A percentile compares a stretch with the other conserved stretches of the same genome.
These are phyloP conservation scores for Hypoxylon sp. DNA, from an alignment of 2,329 filamentous ascomycete species.

Conservation along the genomic window DNA sequence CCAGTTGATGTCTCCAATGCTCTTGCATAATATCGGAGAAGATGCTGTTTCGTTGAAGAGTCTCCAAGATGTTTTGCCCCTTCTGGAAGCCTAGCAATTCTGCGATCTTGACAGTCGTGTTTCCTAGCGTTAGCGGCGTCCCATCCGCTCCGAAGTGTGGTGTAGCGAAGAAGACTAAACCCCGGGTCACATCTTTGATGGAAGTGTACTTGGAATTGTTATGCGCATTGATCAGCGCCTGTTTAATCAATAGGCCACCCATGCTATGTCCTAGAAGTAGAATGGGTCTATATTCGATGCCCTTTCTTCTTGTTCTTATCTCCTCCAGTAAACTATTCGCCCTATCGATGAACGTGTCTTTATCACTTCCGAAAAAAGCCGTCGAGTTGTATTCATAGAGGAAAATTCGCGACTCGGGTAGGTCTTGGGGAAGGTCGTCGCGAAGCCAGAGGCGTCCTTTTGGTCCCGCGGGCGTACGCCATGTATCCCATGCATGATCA, in stretches of 20 bases:
- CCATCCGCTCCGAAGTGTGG: conserved; percentile 45
- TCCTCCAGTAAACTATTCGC: conserved; percentile 48
- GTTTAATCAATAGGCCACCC: conserved; percentile 50
- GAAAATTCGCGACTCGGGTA: conserved; percentile 50
- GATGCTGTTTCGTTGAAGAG: conserved; percentile 12
- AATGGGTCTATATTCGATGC: conserved; percentile 35
- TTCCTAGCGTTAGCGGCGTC: conserved; percentile 44
- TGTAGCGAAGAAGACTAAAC: conserved; percentile 51
- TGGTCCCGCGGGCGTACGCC: conserved; percentile 43
- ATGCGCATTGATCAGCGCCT: conserved; percentile 51
- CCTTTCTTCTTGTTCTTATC: conserved; percentile 40
- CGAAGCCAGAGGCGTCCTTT: conserved; percentile 47
- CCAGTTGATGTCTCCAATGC: conserved; percentile 21
- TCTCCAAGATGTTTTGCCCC: no score
- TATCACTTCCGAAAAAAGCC: conserved; percentile 42
- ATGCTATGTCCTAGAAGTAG: conserved; percentile 47
- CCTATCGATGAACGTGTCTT: conserved; percentile 45
- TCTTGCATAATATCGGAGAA: conserved; percentile 45
- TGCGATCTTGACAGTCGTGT: conserved; percentile 41
- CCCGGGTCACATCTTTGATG: conserved; percentile 44
- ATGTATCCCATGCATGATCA: conserved; percentile 51
- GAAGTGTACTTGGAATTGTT: conserved; percentile 44
- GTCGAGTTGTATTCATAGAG: conserved; percentile 49
- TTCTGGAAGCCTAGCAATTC: conserved; percentile 21
- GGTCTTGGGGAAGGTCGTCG: conserved; percentile 46